Percentiles rank a stretch among this genome's conserved stretches.
Evolutionary conservation across 208 protist species (phyloP).

Genomic region (Naegleria gruberi): DNA sequence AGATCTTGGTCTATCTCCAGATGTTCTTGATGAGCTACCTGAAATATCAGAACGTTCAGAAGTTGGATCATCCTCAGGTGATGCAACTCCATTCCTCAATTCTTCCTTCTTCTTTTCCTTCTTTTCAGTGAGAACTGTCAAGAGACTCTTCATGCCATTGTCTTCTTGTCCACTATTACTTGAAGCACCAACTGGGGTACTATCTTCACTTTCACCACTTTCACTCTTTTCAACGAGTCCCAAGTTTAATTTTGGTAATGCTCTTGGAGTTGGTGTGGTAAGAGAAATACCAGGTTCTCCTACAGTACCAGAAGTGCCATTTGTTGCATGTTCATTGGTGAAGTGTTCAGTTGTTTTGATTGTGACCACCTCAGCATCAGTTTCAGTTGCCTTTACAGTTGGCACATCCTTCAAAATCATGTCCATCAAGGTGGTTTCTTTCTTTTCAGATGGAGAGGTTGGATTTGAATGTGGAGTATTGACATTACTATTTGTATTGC

Average conservation of each 20-base stretch:
- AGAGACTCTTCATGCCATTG: neutral
- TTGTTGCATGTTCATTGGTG: neutral
- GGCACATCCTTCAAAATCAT: too few relatives aligned
- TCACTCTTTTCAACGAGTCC: neutral
- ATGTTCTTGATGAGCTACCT: neutral
- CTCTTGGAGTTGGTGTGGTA: neutral
- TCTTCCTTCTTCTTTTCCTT: neutral
- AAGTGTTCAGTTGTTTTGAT: neutral
- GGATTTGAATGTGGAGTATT: neutral
- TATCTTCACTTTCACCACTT: neutral
- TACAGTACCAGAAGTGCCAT: too few relatives aligned
- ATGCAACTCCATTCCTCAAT: neutral
- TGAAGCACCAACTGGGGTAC: neutral
- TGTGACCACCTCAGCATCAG: neutral
- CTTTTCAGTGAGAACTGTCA: neutral
- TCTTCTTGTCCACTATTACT: neutral
- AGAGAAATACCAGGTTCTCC: too few relatives aligned
- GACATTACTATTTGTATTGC: neutral
- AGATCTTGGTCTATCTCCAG: neutral
- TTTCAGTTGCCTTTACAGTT: too few relatives aligned
- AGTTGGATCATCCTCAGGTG: neutral
- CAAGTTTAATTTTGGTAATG: neutral
- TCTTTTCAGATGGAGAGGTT: neutral
- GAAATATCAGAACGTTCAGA: neutral
- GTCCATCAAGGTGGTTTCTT: too few relatives aligned